phyloP scores from a whole-genome alignment of 768 basidiomycete genomes.

The Lactifluus echinatus region DNA sequence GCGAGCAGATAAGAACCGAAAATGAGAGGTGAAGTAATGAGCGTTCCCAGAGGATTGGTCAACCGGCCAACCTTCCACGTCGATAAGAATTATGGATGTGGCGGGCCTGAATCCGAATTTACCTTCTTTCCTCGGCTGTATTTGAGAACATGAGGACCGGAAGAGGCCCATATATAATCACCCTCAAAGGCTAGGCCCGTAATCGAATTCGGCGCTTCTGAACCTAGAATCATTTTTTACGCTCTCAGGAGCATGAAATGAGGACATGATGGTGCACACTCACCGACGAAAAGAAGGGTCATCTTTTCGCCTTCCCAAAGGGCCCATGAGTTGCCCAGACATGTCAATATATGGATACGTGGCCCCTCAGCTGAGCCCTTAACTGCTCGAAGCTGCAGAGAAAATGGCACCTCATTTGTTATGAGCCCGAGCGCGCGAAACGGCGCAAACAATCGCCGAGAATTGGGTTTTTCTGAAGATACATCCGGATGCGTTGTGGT shows the following conservation, averaged over 20 bases:
- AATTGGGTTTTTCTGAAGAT: constrained; percentile 3
- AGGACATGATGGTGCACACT: constrained; percentile 29
- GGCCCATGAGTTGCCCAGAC: constrained; percentile 85
- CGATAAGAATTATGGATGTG: constrained; percentile 9
- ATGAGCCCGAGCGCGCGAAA: constrained; percentile 94
- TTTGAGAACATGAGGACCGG: constrained; percentile 60
- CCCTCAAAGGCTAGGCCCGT: constrained; percentile 73
- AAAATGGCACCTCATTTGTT: constrained; percentile 85
- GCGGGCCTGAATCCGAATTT: neutral
- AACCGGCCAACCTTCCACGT: constrained; percentile 43
- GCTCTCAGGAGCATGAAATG: neutral
- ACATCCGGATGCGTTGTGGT: neutral
- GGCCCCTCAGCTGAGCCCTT: constrained; percentile 84
- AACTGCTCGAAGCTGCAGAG: constrained; percentile 73
- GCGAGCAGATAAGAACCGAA: constrained; percentile 79
- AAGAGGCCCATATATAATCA: constrained; percentile 76
- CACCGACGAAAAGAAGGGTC: constrained; percentile 87
- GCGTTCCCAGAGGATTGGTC: constrained; percentile 54
- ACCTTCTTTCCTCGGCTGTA: constrained; percentile 89
- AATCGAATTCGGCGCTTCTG: constrained; percentile 70
- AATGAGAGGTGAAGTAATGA: constrained; percentile 56
- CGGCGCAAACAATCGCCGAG: constrained; percentile 68
- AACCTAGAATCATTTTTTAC: constrained; percentile 45
- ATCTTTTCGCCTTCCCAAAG: constrained; percentile 96
- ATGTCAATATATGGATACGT: constrained; percentile 75